phyloP scores from a whole-genome alignment of 257 asterid species.

The Solanum piurae region DNA sequence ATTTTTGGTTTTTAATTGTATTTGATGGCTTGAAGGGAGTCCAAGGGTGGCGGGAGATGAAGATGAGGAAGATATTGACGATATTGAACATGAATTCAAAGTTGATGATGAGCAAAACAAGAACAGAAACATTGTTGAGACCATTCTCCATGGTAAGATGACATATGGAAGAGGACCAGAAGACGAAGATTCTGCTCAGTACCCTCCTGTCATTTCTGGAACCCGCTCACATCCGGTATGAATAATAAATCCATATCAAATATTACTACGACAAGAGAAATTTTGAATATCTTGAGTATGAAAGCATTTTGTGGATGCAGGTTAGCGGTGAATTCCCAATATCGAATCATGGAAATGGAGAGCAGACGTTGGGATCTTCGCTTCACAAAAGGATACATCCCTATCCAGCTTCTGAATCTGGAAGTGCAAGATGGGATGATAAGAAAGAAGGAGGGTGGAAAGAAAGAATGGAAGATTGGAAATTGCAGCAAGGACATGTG shows the following conservation, averaged over 20 bases:
- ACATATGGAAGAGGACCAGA: constrained; percentile 93
- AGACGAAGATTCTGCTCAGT: constrained; percentile 58
- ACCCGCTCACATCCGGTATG: constrained; percentile 65
- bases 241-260: not conserved
- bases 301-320: constrained; percentile 16
- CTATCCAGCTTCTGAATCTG: constrained; percentile 47
- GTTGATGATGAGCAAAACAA: constrained; percentile 51
- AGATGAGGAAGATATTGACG: constrained; percentile 90
- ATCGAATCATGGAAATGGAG: constrained; percentile 59
- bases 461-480: constrained; percentile 98
- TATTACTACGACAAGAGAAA: not conserved
- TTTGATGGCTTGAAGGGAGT: constrained; percentile 46
- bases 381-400: constrained; percentile 88
- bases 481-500: constrained; percentile 74
- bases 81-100: constrained; percentile 92
- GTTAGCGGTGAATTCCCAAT: constrained; percentile 79
- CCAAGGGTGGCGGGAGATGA: constrained; percentile 97
- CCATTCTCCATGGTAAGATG: constrained; percentile 97
- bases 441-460: constrained; percentile 77
- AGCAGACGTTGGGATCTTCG: constrained; percentile 51
- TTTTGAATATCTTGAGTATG: not conserved
- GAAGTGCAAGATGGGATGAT: constrained; percentile 85
- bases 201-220: constrained; percentile 81
- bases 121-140: constrained; percentile 63
- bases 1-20: not conserved